Evolutionary conservation across 495 filamentous ascomycete species (phyloP), one percentile per base, ranked within the genome.

Genomic region (Wilcoxina mikolae): DNA sequence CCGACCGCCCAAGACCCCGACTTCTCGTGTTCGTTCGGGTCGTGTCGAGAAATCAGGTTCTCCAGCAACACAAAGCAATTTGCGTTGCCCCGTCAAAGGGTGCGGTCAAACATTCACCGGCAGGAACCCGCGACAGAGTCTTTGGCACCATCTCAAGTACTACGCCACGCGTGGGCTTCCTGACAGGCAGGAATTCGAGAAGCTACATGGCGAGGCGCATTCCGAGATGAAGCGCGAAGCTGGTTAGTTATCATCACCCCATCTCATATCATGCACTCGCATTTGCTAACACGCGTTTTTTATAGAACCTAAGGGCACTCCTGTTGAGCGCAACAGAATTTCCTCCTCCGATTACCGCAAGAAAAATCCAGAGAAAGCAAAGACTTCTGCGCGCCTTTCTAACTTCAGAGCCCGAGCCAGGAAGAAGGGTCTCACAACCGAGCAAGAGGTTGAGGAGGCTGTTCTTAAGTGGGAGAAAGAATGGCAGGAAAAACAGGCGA

Each of bases 401-500:
- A 65, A 65, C 57, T 65, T 65, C 28, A 50, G 62, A 25, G 62
- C 62, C 15, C 55, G 62, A 38, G 62, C 62, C 11, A 47, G 62
- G 22, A 65, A 65, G 61, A 65, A 65, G 62, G 62, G 62, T 33
- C 26, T 60, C 17, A 60, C 39, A 28, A 56, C 52, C 26, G 62
- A 65, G 22, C 51, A 54, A 17, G 62, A 65, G 7, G 58, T 65
- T 42, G 62, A 65, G 28, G 62, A 65, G 3, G 56, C 55, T 17
- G 62, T 65, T 22, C 50, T 44, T 5, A 56, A 55, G 41, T 65
- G 62, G 62, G 62, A 65, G 28, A 64, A 64, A 1, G 62, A 65
- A 39, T 65, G 62, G 62, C 62, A 65, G 29, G 62, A 65, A 41
- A 65, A 65, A 29, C 62, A 65, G 38, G 62, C 62, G 2, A 65